Conservation (phyloP, 306 rosid genomes). For the Pyrus betulifolia region DNA sequence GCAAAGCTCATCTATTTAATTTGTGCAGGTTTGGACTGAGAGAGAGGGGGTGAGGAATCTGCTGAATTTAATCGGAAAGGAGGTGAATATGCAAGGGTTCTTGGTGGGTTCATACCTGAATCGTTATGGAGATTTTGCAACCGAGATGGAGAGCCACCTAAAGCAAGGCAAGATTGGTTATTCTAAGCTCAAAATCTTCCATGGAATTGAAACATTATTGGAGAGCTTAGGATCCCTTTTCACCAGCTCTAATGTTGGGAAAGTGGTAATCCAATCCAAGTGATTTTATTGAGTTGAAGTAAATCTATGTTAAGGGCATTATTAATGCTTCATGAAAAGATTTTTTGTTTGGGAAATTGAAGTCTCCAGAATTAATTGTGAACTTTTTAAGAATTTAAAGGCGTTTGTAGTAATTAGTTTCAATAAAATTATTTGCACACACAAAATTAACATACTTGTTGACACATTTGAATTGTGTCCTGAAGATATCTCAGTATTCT, state of each 20-base stretch:
- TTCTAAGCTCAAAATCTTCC: slow-evolving; percentile 32
- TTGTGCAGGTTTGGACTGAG: slow-evolving; percentile 49
- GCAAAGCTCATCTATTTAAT: background rate
- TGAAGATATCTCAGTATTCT: too few relatives aligned
- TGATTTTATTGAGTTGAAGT: background rate
- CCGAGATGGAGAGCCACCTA: slow-evolving; percentile 42
- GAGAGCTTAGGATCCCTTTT: slow-evolving; percentile 45
- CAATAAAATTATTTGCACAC: background rate
- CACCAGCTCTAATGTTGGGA: slow-evolving; percentile 47
- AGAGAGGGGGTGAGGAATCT: slow-evolving; percentile 59
- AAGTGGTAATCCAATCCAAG: slow-evolving; percentile 46
- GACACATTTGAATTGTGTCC: background rate
- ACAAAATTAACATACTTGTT: too few relatives aligned
- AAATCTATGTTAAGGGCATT: background rate
- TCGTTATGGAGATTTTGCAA: slow-evolving; percentile 51
- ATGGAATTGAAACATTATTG: slow-evolving; percentile 39
- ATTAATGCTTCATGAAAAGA: background rate
- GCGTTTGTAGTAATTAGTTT: background rate
- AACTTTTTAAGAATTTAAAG: background rate
- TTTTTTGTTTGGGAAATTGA: background rate
- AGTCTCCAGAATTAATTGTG: background rate
- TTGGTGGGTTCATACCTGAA: slow-evolving; percentile 35
- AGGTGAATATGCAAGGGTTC: slow-evolving; percentile 56
- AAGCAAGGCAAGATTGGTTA: slow-evolving; percentile 39
- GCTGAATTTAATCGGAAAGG: slow-evolving; percentile 56